Evolutionary conservation across 2,329 filamentous ascomycete genomes (phyloP), one percentile per base, ranked within the genome.

Genomic region (Alternaria triticina): DNA sequence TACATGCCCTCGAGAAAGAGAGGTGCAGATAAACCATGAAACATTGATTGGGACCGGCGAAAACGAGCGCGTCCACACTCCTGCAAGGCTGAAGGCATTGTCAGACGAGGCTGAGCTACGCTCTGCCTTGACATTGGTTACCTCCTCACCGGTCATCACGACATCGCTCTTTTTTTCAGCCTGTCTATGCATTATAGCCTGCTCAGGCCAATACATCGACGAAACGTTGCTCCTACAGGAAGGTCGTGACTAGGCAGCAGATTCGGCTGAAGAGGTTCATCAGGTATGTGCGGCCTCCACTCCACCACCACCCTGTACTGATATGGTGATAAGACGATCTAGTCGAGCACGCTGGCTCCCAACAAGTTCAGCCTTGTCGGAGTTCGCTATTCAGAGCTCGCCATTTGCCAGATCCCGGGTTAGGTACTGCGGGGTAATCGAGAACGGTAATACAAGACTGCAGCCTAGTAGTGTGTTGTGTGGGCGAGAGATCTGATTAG

Each of bases 131-230:
- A 23, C 52, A 67, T 67, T 69, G 59, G 60, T 20, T 50, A 45
- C 20, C 33, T 46, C 27, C 51, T 71, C 61, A 73, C 68, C 69
- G 69, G 67, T 66, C 55, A 52, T 56, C 60, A 27, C 58, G 17
- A 49, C 40, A 57, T 58, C 51, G 25, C 40, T n/a, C 47, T 57
- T 23, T 55, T 54, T 22, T 4, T 45, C 45, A 64, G 54, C 55
- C 23, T 8, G 12, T 50, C 9, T 36, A 55, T 57, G 52, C 56
- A 51, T 22, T 7, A 11, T 44, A 54, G 52, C 44, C 33, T 56
- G 28, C 8, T 58, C 25, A 23, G 47, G 33, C 67, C 66, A 69
- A 67, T 67, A 52, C 33, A 15, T 36, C 20, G 46, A 47, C 30
- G 47, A 30, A 30, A 57, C 56, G 46, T 43, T 59, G 43, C 56